Conservation (phyloP, 1,284 basidiomycete species). For the Pseudomicrostroma phylloplanum region DNA sequence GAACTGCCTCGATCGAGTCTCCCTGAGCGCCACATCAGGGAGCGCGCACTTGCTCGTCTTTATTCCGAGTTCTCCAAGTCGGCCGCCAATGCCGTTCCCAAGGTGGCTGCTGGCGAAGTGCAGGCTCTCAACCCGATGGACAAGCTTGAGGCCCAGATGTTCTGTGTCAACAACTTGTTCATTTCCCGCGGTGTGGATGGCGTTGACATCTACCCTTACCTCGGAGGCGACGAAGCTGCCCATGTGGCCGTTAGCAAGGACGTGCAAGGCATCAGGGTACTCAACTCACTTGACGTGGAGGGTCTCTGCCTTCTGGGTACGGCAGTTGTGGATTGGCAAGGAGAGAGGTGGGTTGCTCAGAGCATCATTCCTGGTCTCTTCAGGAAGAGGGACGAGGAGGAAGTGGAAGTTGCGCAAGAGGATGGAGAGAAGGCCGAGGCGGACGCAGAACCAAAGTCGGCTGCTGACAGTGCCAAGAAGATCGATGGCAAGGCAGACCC, state of each 20-base stretch:
- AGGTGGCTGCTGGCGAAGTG: constrained; percentile 56
- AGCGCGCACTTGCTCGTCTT: constrained; percentile 57
- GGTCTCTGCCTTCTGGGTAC: constrained; percentile 49
- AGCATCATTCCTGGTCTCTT: constrained; percentile 59
- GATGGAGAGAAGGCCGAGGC: constrained; percentile 14
- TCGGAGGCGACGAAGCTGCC: constrained; percentile 59
- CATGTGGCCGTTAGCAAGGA: constrained; percentile 59
- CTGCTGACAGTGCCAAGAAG: constrained; percentile 72
- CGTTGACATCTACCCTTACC: constrained; percentile 56
- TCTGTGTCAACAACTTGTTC: constrained; percentile 59
- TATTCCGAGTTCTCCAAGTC: constrained; percentile 58
- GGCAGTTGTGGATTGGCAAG: constrained; percentile 59
- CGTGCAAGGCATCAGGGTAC: constrained; percentile 55
- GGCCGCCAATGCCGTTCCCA: constrained; percentile 55
- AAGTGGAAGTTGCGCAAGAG: constrained; percentile 24
- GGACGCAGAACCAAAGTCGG: constrained; percentile 19
- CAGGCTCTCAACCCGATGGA: constrained; percentile 59
- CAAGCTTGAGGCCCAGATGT: constrained; percentile 56
- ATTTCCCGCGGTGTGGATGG: constrained; percentile 59
- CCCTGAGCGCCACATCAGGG: constrained; percentile 57
- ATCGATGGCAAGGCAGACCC: constrained; percentile 57
- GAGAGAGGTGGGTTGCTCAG: constrained; percentile 60
- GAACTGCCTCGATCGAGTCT: constrained; percentile 56
- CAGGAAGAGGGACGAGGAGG: constrained; percentile 47
- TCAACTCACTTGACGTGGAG: constrained; percentile 57